Evolutionary conservation across 129 eudicot species (phyloP).

Genomic region (Flaveria ramosissima): DNA sequence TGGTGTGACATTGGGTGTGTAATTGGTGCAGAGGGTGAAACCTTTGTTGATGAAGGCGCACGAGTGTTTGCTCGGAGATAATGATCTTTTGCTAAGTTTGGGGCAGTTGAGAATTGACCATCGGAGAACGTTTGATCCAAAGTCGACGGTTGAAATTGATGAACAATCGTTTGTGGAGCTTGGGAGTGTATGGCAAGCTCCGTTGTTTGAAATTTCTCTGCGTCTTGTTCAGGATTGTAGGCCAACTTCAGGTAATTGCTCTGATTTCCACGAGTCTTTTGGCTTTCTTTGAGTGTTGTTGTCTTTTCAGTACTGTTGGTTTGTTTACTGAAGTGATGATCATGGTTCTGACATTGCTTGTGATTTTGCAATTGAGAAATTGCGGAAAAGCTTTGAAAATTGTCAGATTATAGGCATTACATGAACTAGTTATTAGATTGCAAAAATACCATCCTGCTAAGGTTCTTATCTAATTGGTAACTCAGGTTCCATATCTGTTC

Average conservation of each 20-base stretch:
- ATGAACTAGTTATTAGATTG: background rate
- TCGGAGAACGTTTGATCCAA: conserved; percentile 7
- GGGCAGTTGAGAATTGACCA: conserved; percentile 39
- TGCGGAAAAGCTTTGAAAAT: too few relatives aligned
- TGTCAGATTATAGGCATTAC: too few relatives aligned
- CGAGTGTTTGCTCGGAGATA: conserved; percentile 52
- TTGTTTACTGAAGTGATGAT: conserved; percentile 4
- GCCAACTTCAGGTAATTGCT: conserved; percentile 20
- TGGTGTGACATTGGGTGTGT: background rate
- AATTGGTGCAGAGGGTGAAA: conserved; percentile 63
- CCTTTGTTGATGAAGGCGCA: conserved; percentile 62
- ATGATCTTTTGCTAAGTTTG: conserved; percentile 45
- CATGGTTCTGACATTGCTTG: background rate
- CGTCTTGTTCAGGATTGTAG: conserved; percentile 22
- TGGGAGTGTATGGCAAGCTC: conserved; percentile 93
- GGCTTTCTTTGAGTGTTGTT: background rate
- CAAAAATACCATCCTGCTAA: background rate
- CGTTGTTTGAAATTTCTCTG: conserved; percentile 62
- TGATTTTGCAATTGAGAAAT: background rate
- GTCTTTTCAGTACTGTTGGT: background rate
- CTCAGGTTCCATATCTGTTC: conserved; percentile 41
- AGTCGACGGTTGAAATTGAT: background rate
- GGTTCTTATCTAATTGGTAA: conserved; percentile 15
- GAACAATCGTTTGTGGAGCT: conserved; percentile 70
- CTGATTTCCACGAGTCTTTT: background rate